Percentiles rank a stretch among this genome's conserved stretches.
Conservation (phyloP, 495 filamentous ascomycete species). For the Rusavskia elegans region DNA sequence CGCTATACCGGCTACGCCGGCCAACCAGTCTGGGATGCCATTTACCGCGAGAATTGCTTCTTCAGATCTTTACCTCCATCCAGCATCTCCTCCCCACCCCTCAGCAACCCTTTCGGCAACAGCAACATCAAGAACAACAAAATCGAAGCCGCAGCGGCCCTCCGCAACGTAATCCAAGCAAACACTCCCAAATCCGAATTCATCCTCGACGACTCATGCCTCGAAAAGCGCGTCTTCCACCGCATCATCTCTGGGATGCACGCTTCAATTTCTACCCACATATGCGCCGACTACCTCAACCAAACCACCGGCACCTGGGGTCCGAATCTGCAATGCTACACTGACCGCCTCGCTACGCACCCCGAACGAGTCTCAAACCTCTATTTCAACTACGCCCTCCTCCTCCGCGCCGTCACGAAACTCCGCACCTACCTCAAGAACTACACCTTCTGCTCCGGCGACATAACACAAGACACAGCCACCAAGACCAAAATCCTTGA, state of each 20-base stretch:
- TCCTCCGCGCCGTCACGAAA: slow-evolving; percentile 80
- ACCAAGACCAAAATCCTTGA: slow-evolving; percentile 66
- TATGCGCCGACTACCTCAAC: slow-evolving; percentile 94
- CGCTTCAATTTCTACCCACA: slow-evolving; percentile 84
- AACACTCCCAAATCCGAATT: slow-evolving; percentile 34
- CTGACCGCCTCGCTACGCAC: slow-evolving; percentile 60
- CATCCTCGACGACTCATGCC: slow-evolving; percentile 73
- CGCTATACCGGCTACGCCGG: slow-evolving; percentile 90
- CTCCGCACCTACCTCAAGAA: slow-evolving; percentile 65
- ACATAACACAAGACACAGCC: slow-evolving; percentile 55
- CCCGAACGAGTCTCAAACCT: slow-evolving; percentile 92
- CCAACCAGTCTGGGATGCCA: slow-evolving; percentile 81
- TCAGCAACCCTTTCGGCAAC: slow-evolving; percentile 21
- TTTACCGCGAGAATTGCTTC: slow-evolving; percentile 97
- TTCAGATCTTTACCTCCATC: slow-evolving; percentile 41
- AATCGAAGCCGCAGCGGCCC: slow-evolving; percentile 59
- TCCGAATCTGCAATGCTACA: slow-evolving; percentile 84
- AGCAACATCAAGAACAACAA: slow-evolving; percentile 8
- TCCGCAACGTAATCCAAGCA: slow-evolving; percentile 60
- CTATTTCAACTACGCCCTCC: slow-evolving; percentile 95
- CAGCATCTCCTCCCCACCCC: slow-evolving; percentile 14
- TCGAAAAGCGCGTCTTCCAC: slow-evolving; percentile 97
- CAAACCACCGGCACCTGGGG: slow-evolving; percentile 89
- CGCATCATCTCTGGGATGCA: slow-evolving; percentile 94
- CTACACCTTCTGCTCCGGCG: slow-evolving; percentile 89